phyloP scores from a whole-genome alignment of 2,329 filamentous ascomycete species.

The Paraphaeosphaeria minitans region DNA sequence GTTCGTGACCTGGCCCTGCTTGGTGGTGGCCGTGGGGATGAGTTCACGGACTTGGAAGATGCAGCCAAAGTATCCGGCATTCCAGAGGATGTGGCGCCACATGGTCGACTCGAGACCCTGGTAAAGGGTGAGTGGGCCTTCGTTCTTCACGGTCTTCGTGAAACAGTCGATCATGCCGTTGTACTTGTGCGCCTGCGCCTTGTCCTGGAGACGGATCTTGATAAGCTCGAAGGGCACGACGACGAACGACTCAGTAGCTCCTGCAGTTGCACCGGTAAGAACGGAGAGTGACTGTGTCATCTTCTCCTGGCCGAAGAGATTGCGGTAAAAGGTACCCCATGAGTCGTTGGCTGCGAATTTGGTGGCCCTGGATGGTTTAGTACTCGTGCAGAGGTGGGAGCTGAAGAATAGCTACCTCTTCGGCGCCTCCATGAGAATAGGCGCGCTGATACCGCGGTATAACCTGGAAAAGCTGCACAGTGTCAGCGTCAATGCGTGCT shows the following conservation, averaged over 20 bases:
- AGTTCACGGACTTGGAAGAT: constrained; percentile 95
- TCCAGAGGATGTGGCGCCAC: constrained; percentile 95
- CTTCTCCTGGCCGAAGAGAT: constrained; percentile 79
- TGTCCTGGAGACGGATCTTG: constrained; percentile 98
- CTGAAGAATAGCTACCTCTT: constrained; percentile 62
- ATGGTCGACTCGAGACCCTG: constrained; percentile 95
- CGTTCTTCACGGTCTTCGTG: constrained; percentile 78
- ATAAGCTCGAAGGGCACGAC: constrained; percentile 98
- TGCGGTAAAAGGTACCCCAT: constrained; percentile 94
- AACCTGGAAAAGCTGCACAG: constrained; percentile 75
- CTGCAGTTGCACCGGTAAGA: constrained; percentile 90
- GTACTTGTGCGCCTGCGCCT: constrained; percentile 88
- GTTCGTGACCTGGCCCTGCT: constrained; percentile 80
- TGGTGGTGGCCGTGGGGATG: constrained; percentile 79
- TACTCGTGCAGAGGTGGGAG: not conserved
- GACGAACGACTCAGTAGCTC: constrained; percentile 94
- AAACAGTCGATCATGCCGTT: constrained; percentile 81
- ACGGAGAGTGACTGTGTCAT: constrained; percentile 92
- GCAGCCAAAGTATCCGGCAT: constrained; percentile 95
- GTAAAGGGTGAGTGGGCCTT: constrained; percentile 88
- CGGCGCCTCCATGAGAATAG: constrained; percentile 96
- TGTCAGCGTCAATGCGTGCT: constrained; percentile 20
- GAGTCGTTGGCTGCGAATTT: constrained; percentile 99
- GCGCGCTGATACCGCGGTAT: constrained; percentile 93
- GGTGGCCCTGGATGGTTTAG: constrained; percentile 67